Base-by-base conservation (phyloP, 2,329 filamentous ascomycete species). In the Trichophyton mentagrophytes region DNA sequence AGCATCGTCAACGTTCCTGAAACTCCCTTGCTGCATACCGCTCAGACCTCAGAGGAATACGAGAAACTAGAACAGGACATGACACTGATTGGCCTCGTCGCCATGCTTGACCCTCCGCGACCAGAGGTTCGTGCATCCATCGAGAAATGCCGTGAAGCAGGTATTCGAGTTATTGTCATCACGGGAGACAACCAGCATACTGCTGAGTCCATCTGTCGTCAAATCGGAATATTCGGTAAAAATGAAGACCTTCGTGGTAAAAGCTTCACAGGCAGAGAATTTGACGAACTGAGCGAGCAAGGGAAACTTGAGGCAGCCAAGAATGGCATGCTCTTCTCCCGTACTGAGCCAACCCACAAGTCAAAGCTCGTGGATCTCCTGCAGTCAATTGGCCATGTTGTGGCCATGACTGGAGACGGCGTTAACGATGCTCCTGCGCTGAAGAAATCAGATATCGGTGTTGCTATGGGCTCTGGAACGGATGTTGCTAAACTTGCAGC, bases 321-420 rank as follows among this genome's bases (percentile, higher is more conserved):
- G 76, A 84, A 79, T 49, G 93, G 92, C 1, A 95, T 88, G 57
- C 80, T 99, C 36, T 99, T 99, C 79, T 99, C 93, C 40, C 88
- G 93, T 65, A 95, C 95, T 25, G 93, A 99, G 74, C 93, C 93
- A 58, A 85, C 82, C 57, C 93, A 99, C 82, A 99, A 99, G 82
- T 95, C 89, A n/a, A 93, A 90, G 76, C 84, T 99, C 53, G 92
- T 99, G 56, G 93, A 99, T 73, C 85, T 99, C 51, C 87, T 99
- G 53, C 95, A 99, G 74, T 90, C 89, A 62, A 80, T 89, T 58
- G 89, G 89, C 63, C 90, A 99, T 72, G 93, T 99, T 49, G 95
- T 99, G 65, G 93, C 93, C 66, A 99, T 99, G 93, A 99, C 93
- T 67, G 93, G 93, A 70, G 93, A 99, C 70, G 93, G 93, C 75